These are phyloP conservation scores for Kwoniella sp. DNA, from an alignment of 768 basidiomycete species.

Conservation along the genomic window DNA sequence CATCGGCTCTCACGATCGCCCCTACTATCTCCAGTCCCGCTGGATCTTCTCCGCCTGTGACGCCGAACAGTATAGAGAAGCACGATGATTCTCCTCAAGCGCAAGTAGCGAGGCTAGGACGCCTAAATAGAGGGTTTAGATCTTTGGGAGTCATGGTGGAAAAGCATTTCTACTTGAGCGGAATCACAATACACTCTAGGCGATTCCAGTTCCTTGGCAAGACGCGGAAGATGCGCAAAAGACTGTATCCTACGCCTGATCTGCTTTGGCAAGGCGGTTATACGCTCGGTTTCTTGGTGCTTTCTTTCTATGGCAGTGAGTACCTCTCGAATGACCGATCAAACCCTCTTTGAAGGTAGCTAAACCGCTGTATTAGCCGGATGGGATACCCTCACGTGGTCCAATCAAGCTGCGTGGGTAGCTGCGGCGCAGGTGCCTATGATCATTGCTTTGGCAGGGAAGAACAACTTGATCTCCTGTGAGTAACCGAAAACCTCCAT, in stretches of 20 bases:
- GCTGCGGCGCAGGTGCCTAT: slow-evolving; percentile 61
- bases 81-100: not conserved
- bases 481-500: slow-evolving; percentile 25
- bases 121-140: slow-evolving; percentile 8
- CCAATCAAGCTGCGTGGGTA: slow-evolving; percentile 41
- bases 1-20: not conserved
- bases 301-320: slow-evolving; percentile 44
- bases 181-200: slow-evolving; percentile 20
- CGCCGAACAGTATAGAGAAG: not conserved
- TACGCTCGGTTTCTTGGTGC: slow-evolving; percentile 23
- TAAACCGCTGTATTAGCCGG: slow-evolving; percentile 23
- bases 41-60: not conserved
- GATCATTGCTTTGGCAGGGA: slow-evolving; percentile 64
- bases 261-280: slow-evolving; percentile 32
- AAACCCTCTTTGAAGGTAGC: too few relatives aligned
- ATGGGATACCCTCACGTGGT: slow-evolving; percentile 28
- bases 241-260: slow-evolving; percentile 27
- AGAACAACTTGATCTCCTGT: slow-evolving; percentile 67
- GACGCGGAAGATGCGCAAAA: slow-evolving; percentile 15
- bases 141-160: slow-evolving; percentile 9
- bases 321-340: slow-evolving; percentile 1
- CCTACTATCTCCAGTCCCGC: not conserved
- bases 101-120: not conserved
- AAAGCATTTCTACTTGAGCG: slow-evolving; percentile 27
- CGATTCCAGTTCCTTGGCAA: slow-evolving; percentile 15